Base-by-base conservation (phyloP, 768 basidiomycete species). In the Naganishia randhawae region DNA sequence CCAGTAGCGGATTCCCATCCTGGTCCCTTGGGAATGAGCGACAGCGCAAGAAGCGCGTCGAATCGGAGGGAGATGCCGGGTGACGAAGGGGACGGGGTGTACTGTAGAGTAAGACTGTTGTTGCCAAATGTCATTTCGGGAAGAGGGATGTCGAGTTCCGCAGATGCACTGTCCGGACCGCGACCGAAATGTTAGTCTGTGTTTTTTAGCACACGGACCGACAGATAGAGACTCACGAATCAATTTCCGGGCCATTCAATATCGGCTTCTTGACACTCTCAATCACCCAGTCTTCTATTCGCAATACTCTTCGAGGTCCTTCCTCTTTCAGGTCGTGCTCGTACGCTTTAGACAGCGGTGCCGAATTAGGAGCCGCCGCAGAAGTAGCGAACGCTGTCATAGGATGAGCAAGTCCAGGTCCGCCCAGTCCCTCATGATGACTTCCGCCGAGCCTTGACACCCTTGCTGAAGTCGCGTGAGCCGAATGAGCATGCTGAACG, bases 51-150 rank as follows among this genome's bases (percentile, higher is more conserved):
- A 42, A 85, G 81, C 0, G 89, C 84, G 25, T 85, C 84, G 77
- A 96, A 93, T 0, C 81, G 74, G 66, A 89, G 86, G 61, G 78
- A 81, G 84, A 89, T 88, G 13, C 85, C 86, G 9, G 85, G 86
- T 0, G 85, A 79, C 29, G 66, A 66, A 0, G 63, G 32, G 8
- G 39, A 53, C 11, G 72, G 62, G 1, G 64, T 81, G 73, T 97
- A 91, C 35, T 84, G 82, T 29, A 98, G 80, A 3, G 83, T 81
- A 10, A 99, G 83, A 17, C 77, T 77, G 79, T 98, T 98, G 78
- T 85, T 86, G 6, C 92, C 93, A 74, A 97, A 98, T 0, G 90
- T 92, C 92, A 98, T 98, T 78, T 99, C 96, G 2, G 96, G 96
- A 1, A 95, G 80, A 0, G 95, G 90, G 29, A 98, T 83, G 2